Base-by-base conservation (phyloP, 2,329 filamentous ascomycete species). In the Aureobasidium subglaciale region DNA sequence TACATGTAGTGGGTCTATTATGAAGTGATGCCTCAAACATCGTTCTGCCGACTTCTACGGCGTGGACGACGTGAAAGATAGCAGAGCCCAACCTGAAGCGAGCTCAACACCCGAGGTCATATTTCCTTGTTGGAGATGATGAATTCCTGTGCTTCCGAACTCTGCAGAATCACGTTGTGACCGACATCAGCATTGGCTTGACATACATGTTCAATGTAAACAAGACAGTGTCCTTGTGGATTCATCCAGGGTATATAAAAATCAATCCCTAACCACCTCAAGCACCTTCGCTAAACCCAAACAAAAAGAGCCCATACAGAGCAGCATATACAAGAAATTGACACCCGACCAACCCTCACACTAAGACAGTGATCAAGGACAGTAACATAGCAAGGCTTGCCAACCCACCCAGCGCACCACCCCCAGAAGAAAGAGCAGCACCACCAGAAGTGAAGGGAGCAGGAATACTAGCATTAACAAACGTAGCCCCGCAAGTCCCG, bases 401-500 rank as follows among this genome's bases (percentile, higher is more conserved):
- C 16, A 40, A 13, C 7, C n/a, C 37, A 9, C 37, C 37, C n/a
- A 22, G 37, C n/a, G 16, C 18, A 40, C n/a, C 16, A 8, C 37
- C 22, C 6, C 8, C 18, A 8, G 22, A 2, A 22, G 8, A 20
- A 40, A 18, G 16, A 22, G 37, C 37, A 22, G 37, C 37, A 20
- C 37, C 13, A 8, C n/a, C n/a, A n/a, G n/a, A n/a, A n/a, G 37
- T 13, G 29, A 32, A 8, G 32, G 15, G n/a, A 25, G 9, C 15
- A 20, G 46, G 46, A 9, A 27, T 29, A 29, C 46, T 50, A 5
- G 46, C 32, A 29, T 50, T 50, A 24, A 50, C 32, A 9, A 50
- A 50, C 1, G 27, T 8, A 2, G 32, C 32, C 9, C 83, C 83
- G 62, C 83, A 86, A 10, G 65, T 76, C 10, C 81, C 75, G 65